Percentiles rank a stretch among this genome's conserved stretches.
Evolutionary conservation across 2,329 filamentous ascomycete genomes (phyloP).

Genomic region (Coleophoma eucalyptorum): DNA sequence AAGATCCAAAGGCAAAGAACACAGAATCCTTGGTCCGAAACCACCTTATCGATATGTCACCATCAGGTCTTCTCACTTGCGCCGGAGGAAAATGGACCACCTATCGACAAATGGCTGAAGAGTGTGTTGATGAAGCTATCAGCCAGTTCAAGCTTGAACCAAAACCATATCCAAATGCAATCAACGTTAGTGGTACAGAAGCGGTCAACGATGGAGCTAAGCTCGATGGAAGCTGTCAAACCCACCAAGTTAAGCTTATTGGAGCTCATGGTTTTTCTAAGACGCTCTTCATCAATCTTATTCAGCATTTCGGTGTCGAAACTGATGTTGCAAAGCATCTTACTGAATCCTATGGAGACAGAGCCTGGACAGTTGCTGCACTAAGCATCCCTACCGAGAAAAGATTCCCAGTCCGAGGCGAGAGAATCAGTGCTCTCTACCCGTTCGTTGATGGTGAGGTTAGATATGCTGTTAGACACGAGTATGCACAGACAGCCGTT

Average conservation of each 20-base stretch:
- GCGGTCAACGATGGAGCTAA: constrained; percentile 66
- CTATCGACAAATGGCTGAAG: constrained; percentile 89
- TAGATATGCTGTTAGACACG: constrained; percentile 80
- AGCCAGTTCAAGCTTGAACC: constrained; percentile 61
- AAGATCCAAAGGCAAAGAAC: constrained; percentile 80
- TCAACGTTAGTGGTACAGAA: constrained; percentile 66
- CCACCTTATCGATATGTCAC: constrained; percentile 77
- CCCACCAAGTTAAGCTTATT: constrained; percentile 75
- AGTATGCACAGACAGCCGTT: constrained; percentile 87
- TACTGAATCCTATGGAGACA: constrained; percentile 82
- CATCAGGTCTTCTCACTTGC: constrained; percentile 77
- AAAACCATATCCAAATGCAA: constrained; percentile 52
- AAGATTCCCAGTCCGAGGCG: constrained; percentile 79
- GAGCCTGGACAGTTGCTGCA: constrained; percentile 85
- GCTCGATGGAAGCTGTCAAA: constrained; percentile 74
- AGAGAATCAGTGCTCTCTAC: constrained; percentile 76
- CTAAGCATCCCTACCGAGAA: constrained; percentile 72
- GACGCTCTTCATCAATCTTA: constrained; percentile 90
- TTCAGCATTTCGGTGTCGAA: constrained; percentile 89
- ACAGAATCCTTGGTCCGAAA: constrained; percentile 86
- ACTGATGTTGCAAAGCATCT: constrained; percentile 90
- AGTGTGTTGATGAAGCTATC: constrained; percentile 79
- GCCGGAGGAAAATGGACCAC: constrained; percentile 92
- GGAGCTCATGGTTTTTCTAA: constrained; percentile 86
- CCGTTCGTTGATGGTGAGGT: constrained; percentile 92